Percentiles rank a stretch among this genome's conserved stretches.
These are phyloP conservation scores for Immersiella caudata DNA, from an alignment of 495 filamentous ascomycete species.

Conservation along the genomic window DNA sequence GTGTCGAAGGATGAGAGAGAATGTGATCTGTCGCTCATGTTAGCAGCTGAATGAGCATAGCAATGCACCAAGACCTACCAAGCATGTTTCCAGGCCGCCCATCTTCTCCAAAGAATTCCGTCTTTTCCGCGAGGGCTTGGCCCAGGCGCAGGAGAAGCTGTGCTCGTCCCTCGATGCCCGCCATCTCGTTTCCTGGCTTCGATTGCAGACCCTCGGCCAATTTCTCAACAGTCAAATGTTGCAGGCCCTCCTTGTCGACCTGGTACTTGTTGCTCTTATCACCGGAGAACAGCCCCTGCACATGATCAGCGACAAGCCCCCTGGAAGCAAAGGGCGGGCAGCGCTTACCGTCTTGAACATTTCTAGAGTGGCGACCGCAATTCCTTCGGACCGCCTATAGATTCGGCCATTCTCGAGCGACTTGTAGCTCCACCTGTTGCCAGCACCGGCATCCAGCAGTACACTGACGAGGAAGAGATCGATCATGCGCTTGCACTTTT, in stretches of 20 bases:
- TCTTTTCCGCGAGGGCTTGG: conserved; percentile 71
- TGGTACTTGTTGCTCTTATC: conserved; percentile 78
- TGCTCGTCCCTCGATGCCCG: conserved; percentile 84
- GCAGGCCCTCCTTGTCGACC: conserved; percentile 83
- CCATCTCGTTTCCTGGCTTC: conserved; percentile 75
- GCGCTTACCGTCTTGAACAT: conserved; percentile 80
- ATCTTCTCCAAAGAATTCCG: conserved; percentile 82
- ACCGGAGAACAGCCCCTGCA: conserved; percentile 84
- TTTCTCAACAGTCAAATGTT: conserved; percentile 70
- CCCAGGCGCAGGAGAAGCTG: conserved; percentile 76
- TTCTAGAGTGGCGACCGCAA: conserved; percentile 91
- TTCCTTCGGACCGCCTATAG: conserved; percentile 85
- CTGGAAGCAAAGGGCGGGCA: neutral
- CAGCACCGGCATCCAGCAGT: conserved; percentile 84
- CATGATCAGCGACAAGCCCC: neutral
- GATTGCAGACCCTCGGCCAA: conserved; percentile 85
- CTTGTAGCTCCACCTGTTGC: conserved; percentile 84
- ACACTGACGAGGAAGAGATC: conserved; percentile 92
- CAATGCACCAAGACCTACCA: conserved; percentile 55
- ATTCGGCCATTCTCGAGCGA: conserved; percentile 84
- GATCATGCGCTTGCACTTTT: conserved; percentile 75
- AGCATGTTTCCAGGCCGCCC: conserved; percentile 93
- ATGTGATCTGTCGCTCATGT: conserved; percentile 70
- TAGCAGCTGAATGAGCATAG: neutral
- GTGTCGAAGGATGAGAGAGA: conserved; percentile 84